These are phyloP conservation scores for Candida oleophila DNA, from an alignment of 805 yeast species.

Conservation along the genomic window DNA sequence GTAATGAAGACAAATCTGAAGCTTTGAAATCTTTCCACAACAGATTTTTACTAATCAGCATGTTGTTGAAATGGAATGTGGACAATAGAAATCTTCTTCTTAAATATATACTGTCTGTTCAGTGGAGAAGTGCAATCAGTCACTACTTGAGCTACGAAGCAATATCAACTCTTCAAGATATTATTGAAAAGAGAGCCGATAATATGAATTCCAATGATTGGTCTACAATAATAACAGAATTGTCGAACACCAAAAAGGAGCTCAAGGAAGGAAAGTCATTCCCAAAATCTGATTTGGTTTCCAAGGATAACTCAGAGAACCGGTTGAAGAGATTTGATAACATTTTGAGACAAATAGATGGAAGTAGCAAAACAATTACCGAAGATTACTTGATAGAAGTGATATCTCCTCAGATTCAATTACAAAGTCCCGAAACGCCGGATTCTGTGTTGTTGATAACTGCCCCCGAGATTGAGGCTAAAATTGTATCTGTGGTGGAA, in stretches of 20 bases:
- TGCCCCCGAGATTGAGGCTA: constrained; percentile 68
- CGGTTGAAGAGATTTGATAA: constrained; percentile 32
- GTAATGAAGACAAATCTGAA: not conserved
- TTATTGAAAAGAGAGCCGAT: constrained; percentile 29
- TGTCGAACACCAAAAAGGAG: not conserved
- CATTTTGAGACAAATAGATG: constrained; percentile 21
- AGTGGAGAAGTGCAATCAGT: constrained; percentile 21
- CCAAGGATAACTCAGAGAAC: not conserved
- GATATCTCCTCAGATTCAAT: constrained; percentile 44
- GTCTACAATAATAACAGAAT: constrained; percentile 4
- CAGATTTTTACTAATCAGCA: constrained; percentile 35
- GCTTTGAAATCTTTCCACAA: constrained; percentile 30
- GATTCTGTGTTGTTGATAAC: constrained; percentile 67
- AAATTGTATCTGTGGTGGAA: constrained; percentile 64
- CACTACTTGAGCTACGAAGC: constrained; percentile 36
- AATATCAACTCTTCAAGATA: constrained; percentile 30
- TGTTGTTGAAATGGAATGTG: constrained; percentile 44
- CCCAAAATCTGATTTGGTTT: not conserved
- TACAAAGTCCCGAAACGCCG: constrained; percentile 36
- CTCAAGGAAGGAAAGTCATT: not conserved
- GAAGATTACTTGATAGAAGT: constrained; percentile 40
- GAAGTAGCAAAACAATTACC: constrained; percentile 26
- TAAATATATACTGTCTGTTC: constrained; percentile 38
- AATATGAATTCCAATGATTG: constrained; percentile 64
- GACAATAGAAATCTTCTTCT: constrained; percentile 30